A percentile compares a stretch with the other conserved stretches of the same genome.
Evolutionary conservation across 192 early-diverging fungal species (phyloP).

Genomic region (Polychytrium aggregatum): DNA sequence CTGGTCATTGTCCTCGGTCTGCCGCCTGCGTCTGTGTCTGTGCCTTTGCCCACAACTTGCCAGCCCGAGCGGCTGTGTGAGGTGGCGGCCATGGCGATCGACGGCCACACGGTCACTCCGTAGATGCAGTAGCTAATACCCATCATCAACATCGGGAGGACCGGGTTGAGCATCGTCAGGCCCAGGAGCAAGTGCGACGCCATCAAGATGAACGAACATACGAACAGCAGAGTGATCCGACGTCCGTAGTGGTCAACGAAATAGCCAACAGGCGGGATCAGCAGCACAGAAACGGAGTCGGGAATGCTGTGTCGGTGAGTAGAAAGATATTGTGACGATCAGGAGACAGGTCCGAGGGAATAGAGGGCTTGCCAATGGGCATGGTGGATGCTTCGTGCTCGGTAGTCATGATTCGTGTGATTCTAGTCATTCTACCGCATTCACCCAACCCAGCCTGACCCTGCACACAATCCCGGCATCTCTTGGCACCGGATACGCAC

Average conservation of each 20-base stretch:
- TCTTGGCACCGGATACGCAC: slow-evolving; percentile 4
- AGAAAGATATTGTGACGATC: too few relatives aligned
- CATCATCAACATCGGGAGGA: slow-evolving; percentile 38
- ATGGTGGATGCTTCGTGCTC: not conserved
- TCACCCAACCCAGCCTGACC: too few relatives aligned
- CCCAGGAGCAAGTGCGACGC: slow-evolving; percentile 42
- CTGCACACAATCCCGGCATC: too few relatives aligned
- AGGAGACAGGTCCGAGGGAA: slow-evolving; percentile 5
- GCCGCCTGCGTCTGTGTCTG: slow-evolving; percentile 18
- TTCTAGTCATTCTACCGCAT: too few relatives aligned
- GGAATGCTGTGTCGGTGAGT: slow-evolving; percentile 40
- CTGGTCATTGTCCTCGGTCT: slow-evolving; percentile 7
- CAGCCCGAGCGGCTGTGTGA: too few relatives aligned
- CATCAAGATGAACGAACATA: slow-evolving; percentile 43
- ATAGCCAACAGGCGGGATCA: slow-evolving; percentile 45
- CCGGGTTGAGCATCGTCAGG: slow-evolving; percentile 33
- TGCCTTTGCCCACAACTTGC: slow-evolving; percentile 46
- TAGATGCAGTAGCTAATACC: slow-evolving; percentile 51
- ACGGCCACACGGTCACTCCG: slow-evolving; percentile 52
- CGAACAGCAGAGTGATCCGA: slow-evolving; percentile 35
- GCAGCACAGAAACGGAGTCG: slow-evolving; percentile 47
- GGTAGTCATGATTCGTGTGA: too few relatives aligned
- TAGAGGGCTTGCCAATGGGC: slow-evolving; percentile 1
- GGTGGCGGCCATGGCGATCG: slow-evolving; percentile 47
- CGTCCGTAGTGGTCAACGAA: slow-evolving; percentile 45